Evolutionary conservation across 2,329 filamentous ascomycete species (phyloP).

Genomic region (Ophiostoma quercus): DNA sequence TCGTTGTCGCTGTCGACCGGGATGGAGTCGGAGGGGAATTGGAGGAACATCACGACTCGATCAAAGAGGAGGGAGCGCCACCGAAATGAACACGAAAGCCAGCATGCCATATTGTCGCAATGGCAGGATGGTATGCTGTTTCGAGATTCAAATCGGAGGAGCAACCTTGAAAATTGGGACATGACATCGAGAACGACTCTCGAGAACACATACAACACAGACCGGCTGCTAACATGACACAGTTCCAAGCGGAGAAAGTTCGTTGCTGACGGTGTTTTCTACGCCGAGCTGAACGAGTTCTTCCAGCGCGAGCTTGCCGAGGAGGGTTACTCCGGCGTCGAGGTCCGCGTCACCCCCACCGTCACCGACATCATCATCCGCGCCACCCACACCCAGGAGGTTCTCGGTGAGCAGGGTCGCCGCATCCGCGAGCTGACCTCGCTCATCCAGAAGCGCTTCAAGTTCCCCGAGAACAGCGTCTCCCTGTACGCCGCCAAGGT

Average conservation of each 20-base stretch:
- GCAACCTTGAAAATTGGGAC: neutral
- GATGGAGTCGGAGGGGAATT: neutral
- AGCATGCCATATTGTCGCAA: neutral
- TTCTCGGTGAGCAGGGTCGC: constrained; percentile 98
- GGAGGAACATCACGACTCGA: neutral
- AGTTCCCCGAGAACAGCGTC: constrained; percentile 99
- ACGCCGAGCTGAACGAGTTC: constrained; percentile 99
- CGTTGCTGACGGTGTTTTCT: constrained; percentile 98
- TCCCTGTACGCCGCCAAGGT: constrained; percentile 99
- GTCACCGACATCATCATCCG: constrained; percentile 99
- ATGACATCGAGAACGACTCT: neutral
- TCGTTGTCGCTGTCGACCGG: neutral
- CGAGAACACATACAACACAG: neutral
- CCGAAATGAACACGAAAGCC: neutral
- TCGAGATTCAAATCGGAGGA: neutral
- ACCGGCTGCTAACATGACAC: constrained; percentile 23
- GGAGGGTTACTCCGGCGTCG: constrained; percentile 99
- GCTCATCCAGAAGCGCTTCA: constrained; percentile 99
- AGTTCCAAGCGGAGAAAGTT: constrained; percentile 93
- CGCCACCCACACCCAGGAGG: constrained; percentile 99
- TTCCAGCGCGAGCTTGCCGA: constrained; percentile 99
- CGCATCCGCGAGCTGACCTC: constrained; percentile 99
- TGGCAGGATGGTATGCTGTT: neutral
- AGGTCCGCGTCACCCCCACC: constrained; percentile 98
- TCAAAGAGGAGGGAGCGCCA: constrained; percentile 6